Evolutionary conservation across 371 early-diverging fungal genomes (phyloP).

Genomic region (Massospora cicadina): DNA sequence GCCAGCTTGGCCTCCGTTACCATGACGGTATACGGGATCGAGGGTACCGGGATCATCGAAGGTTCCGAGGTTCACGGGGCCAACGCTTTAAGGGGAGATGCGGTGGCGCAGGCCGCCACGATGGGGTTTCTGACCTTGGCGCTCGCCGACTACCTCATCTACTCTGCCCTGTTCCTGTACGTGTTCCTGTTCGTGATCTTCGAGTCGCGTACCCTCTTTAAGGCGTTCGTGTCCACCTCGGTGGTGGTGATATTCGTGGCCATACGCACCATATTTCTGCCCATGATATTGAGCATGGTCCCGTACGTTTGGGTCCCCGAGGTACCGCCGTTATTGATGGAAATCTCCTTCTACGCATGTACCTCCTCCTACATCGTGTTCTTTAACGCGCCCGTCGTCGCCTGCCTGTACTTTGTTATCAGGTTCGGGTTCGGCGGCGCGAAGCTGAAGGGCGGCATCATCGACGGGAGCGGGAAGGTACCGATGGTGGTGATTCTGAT

Average conservation of each 20-base stretch:
- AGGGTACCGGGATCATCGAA: no score
- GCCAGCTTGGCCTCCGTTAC: no score
- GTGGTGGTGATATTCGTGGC: background rate
- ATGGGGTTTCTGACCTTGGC: background rate
- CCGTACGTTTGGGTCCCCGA: background rate
- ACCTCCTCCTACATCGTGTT: background rate
- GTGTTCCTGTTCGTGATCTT: background rate
- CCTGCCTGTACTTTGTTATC: background rate
- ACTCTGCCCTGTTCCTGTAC: background rate
- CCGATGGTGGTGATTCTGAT: background rate
- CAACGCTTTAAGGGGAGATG: background rate
- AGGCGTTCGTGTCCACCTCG: background rate
- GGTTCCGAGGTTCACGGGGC: no score
- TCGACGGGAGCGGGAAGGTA: background rate
- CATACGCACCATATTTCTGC: background rate
- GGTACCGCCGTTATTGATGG: background rate
- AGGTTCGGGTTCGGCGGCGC: background rate
- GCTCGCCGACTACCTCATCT: background rate
- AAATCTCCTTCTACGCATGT: background rate
- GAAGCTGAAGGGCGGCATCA: background rate
- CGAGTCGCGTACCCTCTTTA: background rate
- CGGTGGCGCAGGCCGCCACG: background rate
- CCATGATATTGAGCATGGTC: background rate
- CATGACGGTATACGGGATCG: no score
- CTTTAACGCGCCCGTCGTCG: background rate